A percentile compares a stretch with the other conserved stretches of the same genome.
Evolutionary conservation across 306 rosid genomes (phyloP).

Genomic region (Quercus mongolica): DNA sequence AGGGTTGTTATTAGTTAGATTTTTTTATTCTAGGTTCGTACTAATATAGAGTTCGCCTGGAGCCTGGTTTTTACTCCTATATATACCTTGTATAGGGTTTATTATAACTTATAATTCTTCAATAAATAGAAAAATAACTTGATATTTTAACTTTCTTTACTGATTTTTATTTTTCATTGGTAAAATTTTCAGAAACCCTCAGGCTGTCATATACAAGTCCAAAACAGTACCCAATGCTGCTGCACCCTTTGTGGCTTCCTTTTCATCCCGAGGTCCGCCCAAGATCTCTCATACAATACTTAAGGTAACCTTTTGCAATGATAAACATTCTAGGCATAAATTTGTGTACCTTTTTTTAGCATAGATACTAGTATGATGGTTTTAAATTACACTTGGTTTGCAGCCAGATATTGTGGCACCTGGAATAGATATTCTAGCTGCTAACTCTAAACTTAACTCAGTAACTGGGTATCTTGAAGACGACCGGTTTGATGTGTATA

Average conservation of each 20-base stretch:
- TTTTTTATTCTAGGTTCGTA: too few relatives aligned
- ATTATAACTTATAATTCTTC: too few relatives aligned
- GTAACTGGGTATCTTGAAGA: conserved; percentile 38
- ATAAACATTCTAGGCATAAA: too few relatives aligned
- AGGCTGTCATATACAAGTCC: conserved; percentile 55
- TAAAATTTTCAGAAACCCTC: conserved; percentile 40
- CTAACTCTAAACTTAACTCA: conserved; percentile 41
- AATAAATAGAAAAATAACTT: too few relatives aligned
- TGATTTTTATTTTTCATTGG: too few relatives aligned
- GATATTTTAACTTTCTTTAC: too few relatives aligned
- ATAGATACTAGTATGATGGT: too few relatives aligned
- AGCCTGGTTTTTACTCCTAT: too few relatives aligned
- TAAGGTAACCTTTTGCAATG: conserved; percentile 37
- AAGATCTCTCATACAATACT: conserved; percentile 39
- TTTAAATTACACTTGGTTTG: background rate
- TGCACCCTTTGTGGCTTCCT: conserved; percentile 65
- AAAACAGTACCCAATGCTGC: background rate
- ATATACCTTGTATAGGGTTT: too few relatives aligned
- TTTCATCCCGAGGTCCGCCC: conserved; percentile 81
- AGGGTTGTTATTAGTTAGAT: too few relatives aligned
- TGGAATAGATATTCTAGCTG: conserved; percentile 76
- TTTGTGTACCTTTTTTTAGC: too few relatives aligned
- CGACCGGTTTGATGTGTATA: conserved; percentile 33
- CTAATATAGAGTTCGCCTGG: too few relatives aligned
- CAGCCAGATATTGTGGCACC: conserved; percentile 87